phyloP scores from a whole-genome alignment of 768 basidiomycete genomes.

The Mycena haematopus region DNA sequence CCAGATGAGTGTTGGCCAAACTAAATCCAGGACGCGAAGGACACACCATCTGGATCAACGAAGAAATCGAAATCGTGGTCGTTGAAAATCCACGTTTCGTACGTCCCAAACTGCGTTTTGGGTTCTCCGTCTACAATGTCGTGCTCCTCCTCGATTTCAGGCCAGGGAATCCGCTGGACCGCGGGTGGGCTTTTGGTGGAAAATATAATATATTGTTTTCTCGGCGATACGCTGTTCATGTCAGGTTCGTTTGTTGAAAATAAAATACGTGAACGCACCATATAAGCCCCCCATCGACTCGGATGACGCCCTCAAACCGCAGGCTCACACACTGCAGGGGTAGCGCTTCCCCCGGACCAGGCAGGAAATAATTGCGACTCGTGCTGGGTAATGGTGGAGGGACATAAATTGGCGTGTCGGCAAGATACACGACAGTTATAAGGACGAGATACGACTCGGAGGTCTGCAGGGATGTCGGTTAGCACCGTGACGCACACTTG shows the following conservation, averaged over 20 bases:
- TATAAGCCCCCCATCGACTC: slow-evolving; percentile 74
- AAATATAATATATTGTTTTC: slow-evolving; percentile 72
- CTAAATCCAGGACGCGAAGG: background rate
- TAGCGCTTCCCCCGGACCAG: slow-evolving; percentile 82
- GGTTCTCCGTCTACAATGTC: slow-evolving; percentile 40
- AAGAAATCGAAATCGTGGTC: slow-evolving; percentile 78
- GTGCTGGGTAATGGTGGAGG: slow-evolving; percentile 59
- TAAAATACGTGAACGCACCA: slow-evolving; percentile 52
- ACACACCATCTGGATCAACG: slow-evolving; percentile 69
- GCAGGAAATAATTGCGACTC: slow-evolving; percentile 67
- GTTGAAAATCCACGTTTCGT: slow-evolving; percentile 76
- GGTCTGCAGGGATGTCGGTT: slow-evolving; percentile 56
- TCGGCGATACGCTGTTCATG: slow-evolving; percentile 69
- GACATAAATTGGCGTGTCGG: slow-evolving; percentile 61
- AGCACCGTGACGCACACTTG: background rate
- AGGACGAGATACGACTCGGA: slow-evolving; percentile 81
- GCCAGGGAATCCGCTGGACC: slow-evolving; percentile 88
- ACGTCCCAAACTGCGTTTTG: slow-evolving; percentile 46
- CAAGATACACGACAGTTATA: slow-evolving; percentile 65
- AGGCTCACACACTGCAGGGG: slow-evolving; percentile 72
- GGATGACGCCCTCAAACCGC: slow-evolving; percentile 82
- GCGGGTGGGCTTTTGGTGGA: slow-evolving; percentile 78
- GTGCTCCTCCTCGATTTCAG: slow-evolving; percentile 52
- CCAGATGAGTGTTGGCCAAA: background rate
- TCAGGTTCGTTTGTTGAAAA: slow-evolving; percentile 3